Evolutionary conservation across 345 rosid species (phyloP).

Genomic region (Corchorus capsularis): DNA sequence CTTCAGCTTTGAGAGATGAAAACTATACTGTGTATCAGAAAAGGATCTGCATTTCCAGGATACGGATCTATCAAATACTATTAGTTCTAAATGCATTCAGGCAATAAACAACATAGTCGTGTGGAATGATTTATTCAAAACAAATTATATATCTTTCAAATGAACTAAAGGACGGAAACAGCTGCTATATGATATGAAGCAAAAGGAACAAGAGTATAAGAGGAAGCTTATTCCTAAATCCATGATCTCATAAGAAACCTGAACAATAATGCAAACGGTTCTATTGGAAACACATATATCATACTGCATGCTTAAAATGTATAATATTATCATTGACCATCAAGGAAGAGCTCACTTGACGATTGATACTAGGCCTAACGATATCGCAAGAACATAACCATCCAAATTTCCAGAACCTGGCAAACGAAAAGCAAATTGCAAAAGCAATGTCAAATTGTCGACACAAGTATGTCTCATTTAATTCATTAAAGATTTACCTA

Average conservation of each 20-base stretch:
- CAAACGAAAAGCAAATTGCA: conserved; percentile 20
- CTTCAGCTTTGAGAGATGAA: conserved; percentile 73
- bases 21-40: conserved; percentile 80
- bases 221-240: neutral
- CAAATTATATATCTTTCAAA: neutral
- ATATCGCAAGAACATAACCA: conserved; percentile 71
- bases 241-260: neutral
- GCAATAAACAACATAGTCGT: neutral
- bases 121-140: neutral
- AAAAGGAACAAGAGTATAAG: neutral
- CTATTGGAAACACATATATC: neutral
- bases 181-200: neutral
- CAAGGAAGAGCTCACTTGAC: conserved; percentile 55
- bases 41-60: conserved; percentile 68
- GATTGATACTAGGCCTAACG: conserved; percentile 69
- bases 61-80: conserved; percentile 7
- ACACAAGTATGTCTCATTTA: neutral
- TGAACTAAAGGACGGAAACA: neutral
- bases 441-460: neutral
- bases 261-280: neutral
- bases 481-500: neutral
- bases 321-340: neutral
- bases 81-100: neutral
- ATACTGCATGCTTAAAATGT: neutral
- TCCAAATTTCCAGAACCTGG: conserved; percentile 63